Percentiles rank a stretch among this genome's conserved stretches.
Conservation (phyloP, 805 yeast genomes). For the Monosporozyma servazzii region DNA sequence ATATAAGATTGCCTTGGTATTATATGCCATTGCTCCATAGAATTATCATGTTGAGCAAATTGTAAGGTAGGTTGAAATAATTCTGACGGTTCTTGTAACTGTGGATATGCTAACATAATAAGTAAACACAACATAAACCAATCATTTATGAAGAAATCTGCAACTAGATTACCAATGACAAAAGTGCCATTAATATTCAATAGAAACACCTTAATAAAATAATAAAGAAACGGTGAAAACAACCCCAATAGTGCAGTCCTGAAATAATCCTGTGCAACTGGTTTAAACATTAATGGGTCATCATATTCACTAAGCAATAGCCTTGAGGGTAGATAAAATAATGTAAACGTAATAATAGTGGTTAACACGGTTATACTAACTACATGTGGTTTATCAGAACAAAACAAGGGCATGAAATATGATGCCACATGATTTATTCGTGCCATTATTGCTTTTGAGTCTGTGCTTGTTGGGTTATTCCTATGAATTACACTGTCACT, state of each 20-base stretch:
- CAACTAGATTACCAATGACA: constrained; percentile 24
- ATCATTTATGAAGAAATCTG: constrained; percentile 28
- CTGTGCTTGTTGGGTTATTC: not conserved
- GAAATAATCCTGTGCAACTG: constrained; percentile 33
- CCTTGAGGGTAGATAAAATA: constrained; percentile 16
- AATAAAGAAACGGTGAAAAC: constrained; percentile 29
- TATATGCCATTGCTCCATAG: constrained; percentile 31
- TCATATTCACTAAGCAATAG: constrained; percentile 16
- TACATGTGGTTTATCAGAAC: constrained; percentile 23
- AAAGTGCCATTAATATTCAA: constrained; percentile 23
- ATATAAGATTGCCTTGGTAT: constrained; percentile 33
- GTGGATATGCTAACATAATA: constrained; percentile 34
- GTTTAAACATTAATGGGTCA: constrained; percentile 28
- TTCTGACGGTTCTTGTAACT: constrained; percentile 20
- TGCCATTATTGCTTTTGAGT: constrained; percentile 13
- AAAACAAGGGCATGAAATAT: constrained; percentile 28
- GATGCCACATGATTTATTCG: constrained; percentile 26
- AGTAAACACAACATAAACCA: constrained; percentile 31
- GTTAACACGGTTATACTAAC: constrained; percentile 11
- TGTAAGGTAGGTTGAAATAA: no score
- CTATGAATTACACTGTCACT: not conserved
- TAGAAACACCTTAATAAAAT: constrained; percentile 24
- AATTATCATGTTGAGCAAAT: not conserved
- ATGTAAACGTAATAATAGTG: constrained; percentile 10
- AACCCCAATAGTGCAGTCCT: constrained; percentile 31